A percentile compares a stretch with the other conserved stretches of the same genome.
phyloP scores from a whole-genome alignment of 108 stramenopile species.

The Parmales sp. region DNA sequence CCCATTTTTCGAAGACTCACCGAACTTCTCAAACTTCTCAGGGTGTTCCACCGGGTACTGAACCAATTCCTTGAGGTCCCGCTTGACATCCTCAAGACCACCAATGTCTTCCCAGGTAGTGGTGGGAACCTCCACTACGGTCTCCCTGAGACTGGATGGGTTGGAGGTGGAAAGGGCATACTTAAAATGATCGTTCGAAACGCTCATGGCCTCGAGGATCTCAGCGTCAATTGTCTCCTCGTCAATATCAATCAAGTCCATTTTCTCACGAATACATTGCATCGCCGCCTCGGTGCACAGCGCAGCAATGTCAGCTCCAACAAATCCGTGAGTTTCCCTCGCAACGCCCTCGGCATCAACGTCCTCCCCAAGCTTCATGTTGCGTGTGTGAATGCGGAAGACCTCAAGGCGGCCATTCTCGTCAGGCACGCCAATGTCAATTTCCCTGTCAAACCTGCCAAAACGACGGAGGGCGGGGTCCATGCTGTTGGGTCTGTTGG shows the following conservation, averaged over 20 bases:
- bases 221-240: slow-evolving; percentile 99
- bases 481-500: slow-evolving; percentile 90
- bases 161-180: slow-evolving; percentile 91
- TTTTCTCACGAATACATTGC: slow-evolving; percentile 99
- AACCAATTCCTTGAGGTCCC: slow-evolving; percentile 98
- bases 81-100: slow-evolving; percentile 95
- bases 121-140: slow-evolving; percentile 99
- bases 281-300: slow-evolving; percentile 99
- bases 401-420: slow-evolving; percentile 98
- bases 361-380: slow-evolving; percentile 99
- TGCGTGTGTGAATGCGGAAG: slow-evolving; percentile 99
- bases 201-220: slow-evolving; percentile 96
- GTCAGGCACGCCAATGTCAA: slow-evolving; percentile 98
- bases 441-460: slow-evolving; percentile 98
- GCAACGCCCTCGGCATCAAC: slow-evolving; percentile 96
- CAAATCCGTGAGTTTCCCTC: slow-evolving; percentile 95
- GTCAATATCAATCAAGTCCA: slow-evolving; percentile 99
- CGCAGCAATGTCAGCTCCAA: slow-evolving; percentile 99
- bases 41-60: slow-evolving; percentile 99
- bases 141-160: slow-evolving; percentile 94
- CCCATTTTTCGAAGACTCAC: not conserved
- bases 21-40: slow-evolving; percentile 98
- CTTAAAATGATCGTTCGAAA: slow-evolving; percentile 97
- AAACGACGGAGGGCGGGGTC: slow-evolving; percentile 96
- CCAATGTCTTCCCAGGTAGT: slow-evolving; percentile 98